Conservation (phyloP, 1,284 basidiomycete species). For the Papiliotrema laurentii region DNA sequence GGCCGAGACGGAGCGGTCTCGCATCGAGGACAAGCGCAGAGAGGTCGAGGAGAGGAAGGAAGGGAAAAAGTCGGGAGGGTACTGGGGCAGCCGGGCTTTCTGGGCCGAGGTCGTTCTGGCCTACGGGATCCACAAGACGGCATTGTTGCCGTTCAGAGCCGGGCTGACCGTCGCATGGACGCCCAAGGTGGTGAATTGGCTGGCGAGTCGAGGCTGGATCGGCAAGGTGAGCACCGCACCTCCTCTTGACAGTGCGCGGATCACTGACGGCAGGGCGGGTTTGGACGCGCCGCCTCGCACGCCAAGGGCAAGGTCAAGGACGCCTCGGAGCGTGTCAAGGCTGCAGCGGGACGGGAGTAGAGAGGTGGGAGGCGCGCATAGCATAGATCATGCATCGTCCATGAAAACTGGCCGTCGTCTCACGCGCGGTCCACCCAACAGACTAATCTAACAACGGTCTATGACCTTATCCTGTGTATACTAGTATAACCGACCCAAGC, state of each 20-base stretch:
- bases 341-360: conserved; percentile 12
- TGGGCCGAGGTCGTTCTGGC: conserved; percentile 91
- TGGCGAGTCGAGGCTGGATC: conserved; percentile 67
- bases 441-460: too few species aligned
- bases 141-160: conserved; percentile 83
- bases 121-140: conserved; percentile 92
- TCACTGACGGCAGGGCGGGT: conserved; percentile 25
- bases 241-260: neutral
- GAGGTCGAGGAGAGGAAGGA: conserved; percentile 11
- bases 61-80: conserved; percentile 4
- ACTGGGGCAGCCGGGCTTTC: conserved; percentile 43
- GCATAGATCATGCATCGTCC: too few species aligned
- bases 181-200: conserved; percentile 75
- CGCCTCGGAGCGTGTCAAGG: conserved; percentile 30
- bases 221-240: conserved; percentile 31
- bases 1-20: conserved; percentile 14
- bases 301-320: conserved; percentile 25
- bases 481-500: too few species aligned
- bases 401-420: too few species aligned
- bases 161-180: conserved; percentile 85
- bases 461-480: too few species aligned
- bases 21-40: conserved; percentile 9
- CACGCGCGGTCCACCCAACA: too few species aligned
- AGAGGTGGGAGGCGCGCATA: neutral
- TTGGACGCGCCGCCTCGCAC: conserved; percentile 33